Evolutionary conservation across 495 filamentous ascomycete genomes (phyloP).

Genomic region (Aspergillus asperescens): DNA sequence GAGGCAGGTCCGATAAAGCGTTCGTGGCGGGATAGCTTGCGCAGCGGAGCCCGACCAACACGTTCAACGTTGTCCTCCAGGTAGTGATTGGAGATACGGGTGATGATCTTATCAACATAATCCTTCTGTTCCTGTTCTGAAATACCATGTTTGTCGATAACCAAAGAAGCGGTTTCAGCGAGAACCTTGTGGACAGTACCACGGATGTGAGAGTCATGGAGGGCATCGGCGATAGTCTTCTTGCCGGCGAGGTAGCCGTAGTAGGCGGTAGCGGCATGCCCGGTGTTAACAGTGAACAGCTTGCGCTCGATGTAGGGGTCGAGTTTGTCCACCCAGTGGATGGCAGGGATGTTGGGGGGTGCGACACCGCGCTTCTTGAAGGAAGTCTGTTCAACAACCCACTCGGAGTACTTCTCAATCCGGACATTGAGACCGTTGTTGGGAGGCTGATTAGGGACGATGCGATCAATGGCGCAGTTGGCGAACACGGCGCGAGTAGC

Average conservation of each 20-base stretch:
- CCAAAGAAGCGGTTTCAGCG: constrained; percentile 75
- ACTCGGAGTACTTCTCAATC: constrained; percentile 97
- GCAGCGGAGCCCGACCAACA: constrained; percentile 87
- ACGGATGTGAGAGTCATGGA: constrained; percentile 64
- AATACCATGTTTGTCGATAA: constrained; percentile 82
- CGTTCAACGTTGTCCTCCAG: constrained; percentile 90
- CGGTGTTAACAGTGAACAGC: constrained; percentile 97
- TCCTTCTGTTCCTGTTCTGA: constrained; percentile 68
- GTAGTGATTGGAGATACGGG: constrained; percentile 90
- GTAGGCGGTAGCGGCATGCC: constrained; percentile 96
- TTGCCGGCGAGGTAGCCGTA: constrained; percentile 81
- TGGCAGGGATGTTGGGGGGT: constrained; percentile 72
- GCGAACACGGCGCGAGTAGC: constrained; percentile 72
- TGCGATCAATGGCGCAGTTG: constrained; percentile 97
- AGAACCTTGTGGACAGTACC: constrained; percentile 69
- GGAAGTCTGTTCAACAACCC: constrained; percentile 84
- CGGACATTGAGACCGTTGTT: constrained; percentile 80
- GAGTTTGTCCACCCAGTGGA: constrained; percentile 88
- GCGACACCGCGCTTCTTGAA: constrained; percentile 53
- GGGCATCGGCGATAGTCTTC: constrained; percentile 78
- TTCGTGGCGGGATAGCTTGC: constrained; percentile 89
- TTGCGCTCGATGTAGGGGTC: constrained; percentile 97
- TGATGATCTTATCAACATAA: constrained; percentile 89
- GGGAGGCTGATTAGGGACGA: constrained; percentile 81
- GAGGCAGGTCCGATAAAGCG: constrained; percentile 91